A percentile compares a stretch with the other conserved stretches of the same genome.
Evolutionary conservation across 805 yeast genomes (phyloP).

Genomic region (Lipomyces sp.): DNA sequence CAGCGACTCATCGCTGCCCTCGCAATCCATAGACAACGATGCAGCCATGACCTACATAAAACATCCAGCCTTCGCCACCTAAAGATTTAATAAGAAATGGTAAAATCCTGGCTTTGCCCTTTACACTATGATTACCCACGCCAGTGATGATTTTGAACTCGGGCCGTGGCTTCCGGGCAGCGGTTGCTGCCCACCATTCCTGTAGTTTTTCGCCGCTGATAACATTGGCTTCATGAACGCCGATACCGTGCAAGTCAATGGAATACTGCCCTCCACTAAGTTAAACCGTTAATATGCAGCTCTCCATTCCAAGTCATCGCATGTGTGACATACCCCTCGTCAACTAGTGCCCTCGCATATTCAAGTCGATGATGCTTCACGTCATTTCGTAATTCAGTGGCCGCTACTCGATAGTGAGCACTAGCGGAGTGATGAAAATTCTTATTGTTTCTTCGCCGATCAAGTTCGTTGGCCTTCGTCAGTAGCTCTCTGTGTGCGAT

Average conservation of each 20-base stretch:
- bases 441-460: conserved; percentile 11
- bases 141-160: conserved; percentile 35
- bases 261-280: conserved; percentile 11
- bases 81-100: conserved; percentile 27
- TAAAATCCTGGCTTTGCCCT: conserved; percentile 24
- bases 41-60: conserved; percentile 19
- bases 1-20: conserved; percentile 10
- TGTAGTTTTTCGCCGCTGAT: conserved; percentile 21
- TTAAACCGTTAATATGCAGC: neutral
- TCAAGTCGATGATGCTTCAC: conserved; percentile 12
- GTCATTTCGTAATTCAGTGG: conserved; percentile 5
- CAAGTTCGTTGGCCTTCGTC: conserved; percentile 17
- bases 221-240: conserved; percentile 14
- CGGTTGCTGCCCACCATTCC: conserved; percentile 21
- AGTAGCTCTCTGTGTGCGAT: conserved; percentile 15
- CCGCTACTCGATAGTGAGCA: conserved; percentile 7
- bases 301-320: neutral
- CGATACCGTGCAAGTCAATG: conserved; percentile 30
- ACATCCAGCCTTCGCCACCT: conserved; percentile 25
- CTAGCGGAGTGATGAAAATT: conserved; percentile 16
- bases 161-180: neutral
- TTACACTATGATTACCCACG: conserved; percentile 28
- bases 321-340: conserved; percentile 4
- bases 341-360: conserved; percentile 10
- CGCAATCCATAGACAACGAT: conserved; percentile 16